phyloP scores from a whole-genome alignment of 345 rosid genomes.

The Citrus medica region DNA sequence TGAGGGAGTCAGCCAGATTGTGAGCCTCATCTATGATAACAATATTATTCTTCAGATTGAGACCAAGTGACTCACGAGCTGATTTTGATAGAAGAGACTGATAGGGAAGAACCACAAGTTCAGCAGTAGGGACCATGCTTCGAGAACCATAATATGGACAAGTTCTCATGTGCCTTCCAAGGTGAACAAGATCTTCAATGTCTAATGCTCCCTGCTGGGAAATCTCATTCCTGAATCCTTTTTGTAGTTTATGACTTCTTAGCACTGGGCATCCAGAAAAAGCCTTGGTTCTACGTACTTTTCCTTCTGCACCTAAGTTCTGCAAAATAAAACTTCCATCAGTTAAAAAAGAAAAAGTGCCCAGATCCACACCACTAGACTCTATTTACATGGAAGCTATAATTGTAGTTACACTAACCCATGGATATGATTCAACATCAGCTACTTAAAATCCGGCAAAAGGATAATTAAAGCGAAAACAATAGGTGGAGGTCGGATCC shows the following conservation, averaged over 20 bases:
- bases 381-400: background rate
- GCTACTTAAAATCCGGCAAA: background rate
- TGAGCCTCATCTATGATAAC: conserved; percentile 96
- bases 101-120: conserved; percentile 90
- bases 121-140: conserved; percentile 67
- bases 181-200: conserved; percentile 83
- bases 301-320: conserved; percentile 59
- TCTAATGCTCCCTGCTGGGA: conserved; percentile 70
- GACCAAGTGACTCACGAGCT: conserved; percentile 88
- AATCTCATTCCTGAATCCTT: conserved; percentile 47
- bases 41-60: conserved; percentile 68
- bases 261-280: conserved; percentile 89
- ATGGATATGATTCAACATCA: background rate
- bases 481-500: background rate
- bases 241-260: conserved; percentile 54
- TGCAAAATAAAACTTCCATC: conserved; percentile 26
- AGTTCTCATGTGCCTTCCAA: conserved; percentile 63
- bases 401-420: background rate
- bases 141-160: conserved; percentile 96
- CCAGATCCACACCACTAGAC: background rate
- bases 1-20: conserved; percentile 93
- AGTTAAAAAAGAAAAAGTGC: conserved; percentile 8
- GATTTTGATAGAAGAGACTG: conserved; percentile 91
- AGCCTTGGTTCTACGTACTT: conserved; percentile 43
- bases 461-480: background rate